These are phyloP conservation scores for Penicillium paxilli DNA, from an alignment of 495 filamentous ascomycete genomes.

Conservation along the genomic window DNA sequence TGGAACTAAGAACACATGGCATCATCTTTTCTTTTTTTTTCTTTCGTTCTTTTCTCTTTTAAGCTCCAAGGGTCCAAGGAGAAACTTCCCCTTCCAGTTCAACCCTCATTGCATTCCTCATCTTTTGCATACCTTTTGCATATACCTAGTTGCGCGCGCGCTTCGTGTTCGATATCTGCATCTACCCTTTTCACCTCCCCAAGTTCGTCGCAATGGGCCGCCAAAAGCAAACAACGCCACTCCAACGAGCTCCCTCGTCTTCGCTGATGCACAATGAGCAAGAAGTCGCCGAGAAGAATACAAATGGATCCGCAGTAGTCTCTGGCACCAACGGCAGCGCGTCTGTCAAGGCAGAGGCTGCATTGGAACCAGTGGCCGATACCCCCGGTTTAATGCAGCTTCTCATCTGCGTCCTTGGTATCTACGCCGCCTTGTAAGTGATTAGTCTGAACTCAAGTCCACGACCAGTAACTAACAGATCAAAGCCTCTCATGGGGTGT, in stretches of 20 bases:
- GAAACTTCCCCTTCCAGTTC: background rate
- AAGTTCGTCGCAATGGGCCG: constrained; percentile 59
- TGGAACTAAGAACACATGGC: constrained; percentile 44
- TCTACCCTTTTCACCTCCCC: background rate
- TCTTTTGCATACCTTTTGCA: background rate
- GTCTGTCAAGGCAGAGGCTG: constrained; percentile 24
- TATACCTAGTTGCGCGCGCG: background rate
- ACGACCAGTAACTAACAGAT: constrained; percentile 15
- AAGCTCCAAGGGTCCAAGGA: constrained; percentile 1
- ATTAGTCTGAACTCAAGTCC: background rate
- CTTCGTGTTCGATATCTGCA: background rate
- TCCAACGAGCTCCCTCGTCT: constrained; percentile 65
- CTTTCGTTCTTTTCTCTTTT: background rate
- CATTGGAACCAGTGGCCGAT: constrained; percentile 31
- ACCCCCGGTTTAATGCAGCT: constrained; percentile 67
- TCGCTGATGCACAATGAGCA: constrained; percentile 51
- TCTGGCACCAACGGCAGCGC: constrained; percentile 39
- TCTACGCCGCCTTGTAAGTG: constrained; percentile 92
- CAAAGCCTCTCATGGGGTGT: constrained; percentile 88
- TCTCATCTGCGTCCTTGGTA: constrained; percentile 83
- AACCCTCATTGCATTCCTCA: background rate
- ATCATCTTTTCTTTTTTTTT: constrained; percentile 28
- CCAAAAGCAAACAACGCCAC: constrained; percentile 65
- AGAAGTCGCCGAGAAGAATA: constrained; percentile 25
- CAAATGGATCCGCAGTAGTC: constrained; percentile 24